Conservation (phyloP, 106 monocot genomes). For the Chionographis japonica region DNA sequence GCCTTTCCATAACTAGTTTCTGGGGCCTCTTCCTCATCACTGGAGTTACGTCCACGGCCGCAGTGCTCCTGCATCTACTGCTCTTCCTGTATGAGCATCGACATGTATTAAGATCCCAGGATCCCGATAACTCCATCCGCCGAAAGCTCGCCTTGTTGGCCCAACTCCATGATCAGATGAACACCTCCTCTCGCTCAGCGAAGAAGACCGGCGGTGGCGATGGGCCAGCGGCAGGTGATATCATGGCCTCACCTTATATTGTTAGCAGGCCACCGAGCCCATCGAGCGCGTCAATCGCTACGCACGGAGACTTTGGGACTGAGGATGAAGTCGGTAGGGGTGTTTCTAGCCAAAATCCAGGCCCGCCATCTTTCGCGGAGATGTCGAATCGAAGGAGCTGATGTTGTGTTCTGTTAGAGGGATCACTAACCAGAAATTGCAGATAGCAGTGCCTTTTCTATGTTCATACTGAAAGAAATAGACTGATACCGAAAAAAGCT, state of each 20-base stretch:
- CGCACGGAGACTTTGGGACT: conserved; percentile 4
- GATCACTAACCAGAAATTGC: too few relatives aligned
- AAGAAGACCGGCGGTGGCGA: conserved; percentile 1
- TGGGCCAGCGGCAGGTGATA: background rate
- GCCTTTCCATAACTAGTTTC: conserved; percentile 53
- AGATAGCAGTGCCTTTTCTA: too few relatives aligned
- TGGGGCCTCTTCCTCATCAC: conserved; percentile 67
- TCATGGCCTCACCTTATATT: background rate
- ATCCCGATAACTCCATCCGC: background rate
- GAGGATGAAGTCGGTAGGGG: conserved; percentile 31
- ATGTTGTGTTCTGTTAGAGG: too few relatives aligned
- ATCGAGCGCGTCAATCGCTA: conserved; percentile 11
- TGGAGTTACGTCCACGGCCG: conserved; percentile 27
- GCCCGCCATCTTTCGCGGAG: conserved; percentile 38
- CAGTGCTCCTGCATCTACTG: conserved; percentile 19
- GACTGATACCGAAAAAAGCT: too few relatives aligned
- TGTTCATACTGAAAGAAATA: too few relatives aligned
- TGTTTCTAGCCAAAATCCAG: conserved; percentile 18
- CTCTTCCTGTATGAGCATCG: conserved; percentile 13
- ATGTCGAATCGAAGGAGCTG: background rate
- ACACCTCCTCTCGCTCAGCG: background rate
- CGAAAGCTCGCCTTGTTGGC: conserved; percentile 12
- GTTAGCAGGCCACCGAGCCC: conserved; percentile 18
- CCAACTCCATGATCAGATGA: conserved; percentile 26
- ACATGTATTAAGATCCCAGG: background rate